phyloP scores from a whole-genome alignment of 176 grass and related monocot species.

The Themeda triandra region DNA sequence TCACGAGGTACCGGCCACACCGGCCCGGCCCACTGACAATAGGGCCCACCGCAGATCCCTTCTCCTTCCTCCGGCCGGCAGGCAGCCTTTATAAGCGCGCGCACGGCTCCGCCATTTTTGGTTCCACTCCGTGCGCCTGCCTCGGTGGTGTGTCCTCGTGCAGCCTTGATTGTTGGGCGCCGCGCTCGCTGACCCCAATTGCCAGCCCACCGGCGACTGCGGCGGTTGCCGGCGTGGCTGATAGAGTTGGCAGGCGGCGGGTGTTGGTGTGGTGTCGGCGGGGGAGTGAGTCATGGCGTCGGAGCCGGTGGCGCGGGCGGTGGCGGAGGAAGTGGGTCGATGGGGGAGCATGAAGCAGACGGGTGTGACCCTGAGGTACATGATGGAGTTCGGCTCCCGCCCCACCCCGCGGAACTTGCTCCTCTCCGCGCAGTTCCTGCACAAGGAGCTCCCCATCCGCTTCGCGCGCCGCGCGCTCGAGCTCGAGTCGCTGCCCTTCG shows the following conservation, averaged over 20 bases:
- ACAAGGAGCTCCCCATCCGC: conserved; percentile 80
- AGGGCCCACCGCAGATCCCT: background rate
- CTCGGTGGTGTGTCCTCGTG: no score
- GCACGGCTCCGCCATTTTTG: background rate
- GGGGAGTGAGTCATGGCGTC: conserved; percentile 32
- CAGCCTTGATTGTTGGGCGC: background rate
- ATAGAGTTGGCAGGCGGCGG: no score
- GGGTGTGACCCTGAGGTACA: conserved; percentile 87
- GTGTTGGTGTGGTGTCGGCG: no score
- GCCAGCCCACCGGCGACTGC: background rate
- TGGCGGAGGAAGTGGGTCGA: conserved; percentile 74
- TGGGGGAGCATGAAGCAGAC: conserved; percentile 95
- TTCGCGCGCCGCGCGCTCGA: conserved; percentile 78
- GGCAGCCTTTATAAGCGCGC: conserved; percentile 1
- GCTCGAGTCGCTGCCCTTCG: conserved; percentile 71
- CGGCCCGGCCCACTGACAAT: background rate
- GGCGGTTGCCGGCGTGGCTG: background rate
- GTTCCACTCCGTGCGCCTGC: background rate
- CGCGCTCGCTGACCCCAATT: background rate
- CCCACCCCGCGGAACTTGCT: conserved; percentile 67
- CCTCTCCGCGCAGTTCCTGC: conserved; percentile 89
- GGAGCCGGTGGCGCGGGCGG: conserved; percentile 57
- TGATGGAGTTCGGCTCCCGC: conserved; percentile 92
- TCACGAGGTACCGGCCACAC: background rate
- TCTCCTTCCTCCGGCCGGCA: background rate